Percentiles rank a stretch among this genome's conserved stretches.
Evolutionary conservation across 176 grass and related monocot species (phyloP).

Genomic region (Carex pumila): DNA sequence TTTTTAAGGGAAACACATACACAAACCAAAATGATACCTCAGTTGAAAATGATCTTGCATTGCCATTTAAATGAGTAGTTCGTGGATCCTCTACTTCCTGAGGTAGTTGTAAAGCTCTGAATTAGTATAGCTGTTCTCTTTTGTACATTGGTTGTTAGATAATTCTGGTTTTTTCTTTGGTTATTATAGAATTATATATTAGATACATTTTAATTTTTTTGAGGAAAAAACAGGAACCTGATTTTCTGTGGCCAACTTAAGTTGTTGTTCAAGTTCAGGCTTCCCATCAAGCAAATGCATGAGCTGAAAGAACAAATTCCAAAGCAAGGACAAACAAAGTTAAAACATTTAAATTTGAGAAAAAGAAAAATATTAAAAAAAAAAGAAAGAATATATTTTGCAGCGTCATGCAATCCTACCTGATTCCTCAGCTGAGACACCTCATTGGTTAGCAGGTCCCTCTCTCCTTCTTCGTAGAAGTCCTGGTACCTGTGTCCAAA

Average conservation of each 20-base stretch:
- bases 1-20: background rate
- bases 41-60: constrained; percentile 38
- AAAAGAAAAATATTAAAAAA: background rate
- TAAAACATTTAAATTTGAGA: background rate
- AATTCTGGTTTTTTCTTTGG: background rate
- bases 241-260: constrained; percentile 20
- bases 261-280: constrained; percentile 36
- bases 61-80: constrained; percentile 13
- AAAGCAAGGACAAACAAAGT: background rate
- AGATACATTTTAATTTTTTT: background rate
- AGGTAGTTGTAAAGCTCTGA: constrained; percentile 2
- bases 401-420: constrained; percentile 27
- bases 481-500: constrained; percentile 56
- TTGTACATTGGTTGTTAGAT: background rate
- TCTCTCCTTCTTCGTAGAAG: constrained; percentile 74
- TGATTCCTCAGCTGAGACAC: constrained; percentile 68
- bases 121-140: background rate
- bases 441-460: constrained; percentile 71
- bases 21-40: constrained; percentile 42
- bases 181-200: background rate
- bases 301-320: constrained; percentile 44
- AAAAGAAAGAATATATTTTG: background rate
- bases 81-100: constrained; percentile 34
- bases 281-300: constrained; percentile 51
- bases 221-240: constrained; percentile 35